phyloP scores from a whole-genome alignment of 106 monocot species.

The Phalaenopsis aphrodite region DNA sequence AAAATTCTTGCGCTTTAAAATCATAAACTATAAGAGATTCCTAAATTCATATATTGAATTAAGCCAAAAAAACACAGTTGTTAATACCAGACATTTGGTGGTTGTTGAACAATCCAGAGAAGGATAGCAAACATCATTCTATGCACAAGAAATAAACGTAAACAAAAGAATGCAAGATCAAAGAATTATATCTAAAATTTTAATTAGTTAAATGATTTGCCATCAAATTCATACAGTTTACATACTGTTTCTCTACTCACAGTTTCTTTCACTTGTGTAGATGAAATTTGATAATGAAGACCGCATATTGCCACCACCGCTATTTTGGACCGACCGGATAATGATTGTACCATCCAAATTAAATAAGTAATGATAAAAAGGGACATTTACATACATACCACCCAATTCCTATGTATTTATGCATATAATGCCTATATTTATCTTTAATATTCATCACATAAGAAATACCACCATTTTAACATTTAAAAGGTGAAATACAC shows the following conservation, averaged over 20 bases:
- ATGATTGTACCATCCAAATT: slow-evolving; percentile 25
- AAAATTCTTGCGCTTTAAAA: background rate
- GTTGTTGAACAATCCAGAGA: background rate
- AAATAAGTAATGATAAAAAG: slow-evolving; percentile 9
- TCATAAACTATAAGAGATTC: background rate
- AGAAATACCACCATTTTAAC: too few species aligned
- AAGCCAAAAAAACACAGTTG: background rate
- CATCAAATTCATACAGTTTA: slow-evolving; percentile 16
- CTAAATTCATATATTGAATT: background rate
- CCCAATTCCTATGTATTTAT: too few species aligned
- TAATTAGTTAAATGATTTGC: background rate
- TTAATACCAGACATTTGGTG: background rate
- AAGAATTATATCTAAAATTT: background rate
- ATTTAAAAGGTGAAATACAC: too few species aligned
- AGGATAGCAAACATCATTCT: background rate
- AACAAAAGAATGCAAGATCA: background rate
- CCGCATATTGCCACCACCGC: slow-evolving; percentile 22
- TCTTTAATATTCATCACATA: too few species aligned
- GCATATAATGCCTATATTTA: too few species aligned
- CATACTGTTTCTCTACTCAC: slow-evolving; percentile 13
- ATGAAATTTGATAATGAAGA: slow-evolving; percentile 13
- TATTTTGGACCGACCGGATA: slow-evolving; percentile 14
- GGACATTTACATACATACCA: too few species aligned
- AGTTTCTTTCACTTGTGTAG: slow-evolving; percentile 12
- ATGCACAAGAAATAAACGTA: background rate